Percentiles rank a stretch among this genome's conserved stretches.
phyloP scores from a whole-genome alignment of 116 monocot genomes.

The Cymodocea nodosa region DNA sequence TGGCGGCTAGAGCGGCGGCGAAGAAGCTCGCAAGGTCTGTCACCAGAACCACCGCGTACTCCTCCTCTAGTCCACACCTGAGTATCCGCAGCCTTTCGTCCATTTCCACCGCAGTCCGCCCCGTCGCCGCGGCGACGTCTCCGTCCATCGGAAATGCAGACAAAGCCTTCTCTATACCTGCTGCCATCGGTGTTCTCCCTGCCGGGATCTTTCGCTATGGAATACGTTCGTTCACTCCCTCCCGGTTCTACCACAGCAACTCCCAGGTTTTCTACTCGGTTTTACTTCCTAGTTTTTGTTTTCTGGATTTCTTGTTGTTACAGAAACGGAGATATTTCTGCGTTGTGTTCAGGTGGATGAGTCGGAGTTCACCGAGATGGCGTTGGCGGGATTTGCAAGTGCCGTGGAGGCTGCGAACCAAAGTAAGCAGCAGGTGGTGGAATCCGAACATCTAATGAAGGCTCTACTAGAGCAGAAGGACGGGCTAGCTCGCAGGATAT shows the following conservation, averaged over 20 bases:
- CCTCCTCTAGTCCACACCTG: neutral
- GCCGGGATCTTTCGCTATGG: constrained; percentile 1
- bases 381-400: constrained; percentile 68
- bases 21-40: constrained; percentile 23
- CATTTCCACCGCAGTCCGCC: neutral
- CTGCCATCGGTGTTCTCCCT: too few relatives aligned
- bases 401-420: constrained; percentile 62
- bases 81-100: constrained; percentile 11
- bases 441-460: constrained; percentile 92
- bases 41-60: constrained; percentile 9
- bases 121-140: neutral
- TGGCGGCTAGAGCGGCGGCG: constrained; percentile 7
- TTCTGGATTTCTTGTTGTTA: neutral
- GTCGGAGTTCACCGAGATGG: constrained; percentile 72
- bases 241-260: constrained; percentile 9
- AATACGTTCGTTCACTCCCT: constrained; percentile 26
- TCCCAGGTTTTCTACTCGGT: constrained; percentile 8
- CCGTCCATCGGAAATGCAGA: too few relatives aligned
- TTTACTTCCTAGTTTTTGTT: too few relatives aligned
- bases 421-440: constrained; percentile 71
- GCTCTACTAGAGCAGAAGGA: constrained; percentile 89
- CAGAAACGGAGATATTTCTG: too few relatives aligned
- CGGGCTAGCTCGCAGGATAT: constrained; percentile 75
- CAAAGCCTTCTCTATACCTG: too few relatives aligned
- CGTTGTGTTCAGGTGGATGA: constrained; percentile 5